Conservation (phyloP, 2,329 filamentous ascomycete genomes). For the Ustulina deusta region DNA sequence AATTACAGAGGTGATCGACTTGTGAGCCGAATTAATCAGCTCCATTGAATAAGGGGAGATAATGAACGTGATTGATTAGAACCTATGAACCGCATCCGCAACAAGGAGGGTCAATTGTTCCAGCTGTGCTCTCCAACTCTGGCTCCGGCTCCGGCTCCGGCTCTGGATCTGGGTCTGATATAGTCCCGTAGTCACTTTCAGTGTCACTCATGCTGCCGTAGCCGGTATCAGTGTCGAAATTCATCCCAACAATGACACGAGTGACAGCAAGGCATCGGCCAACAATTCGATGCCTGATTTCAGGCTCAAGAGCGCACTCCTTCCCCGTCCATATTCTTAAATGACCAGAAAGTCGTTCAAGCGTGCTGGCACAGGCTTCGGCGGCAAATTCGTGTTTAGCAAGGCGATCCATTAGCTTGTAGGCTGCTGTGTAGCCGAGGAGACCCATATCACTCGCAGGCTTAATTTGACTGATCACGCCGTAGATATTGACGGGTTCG, state of each 20-base stretch:
- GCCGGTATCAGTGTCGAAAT: conserved; percentile 65
- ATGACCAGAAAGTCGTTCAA: conserved; percentile 69
- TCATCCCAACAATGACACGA: conserved; percentile 69
- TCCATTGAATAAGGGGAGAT: conserved; percentile 9
- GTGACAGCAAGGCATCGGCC: conserved; percentile 67
- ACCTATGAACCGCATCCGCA: conserved; percentile 33
- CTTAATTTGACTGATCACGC: conserved; percentile 60
- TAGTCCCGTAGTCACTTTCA: conserved; percentile 34
- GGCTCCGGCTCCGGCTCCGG: conserved; percentile 12
- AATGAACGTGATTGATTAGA: conserved; percentile 1
- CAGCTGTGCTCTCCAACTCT: conserved; percentile 21
- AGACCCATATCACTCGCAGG: conserved; percentile 62
- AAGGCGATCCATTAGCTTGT: conserved; percentile 68
- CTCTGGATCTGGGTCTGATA: conserved; percentile 28
- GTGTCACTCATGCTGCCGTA: conserved; percentile 61
- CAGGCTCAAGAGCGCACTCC: conserved; percentile 62
- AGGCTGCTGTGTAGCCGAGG: conserved; percentile 69
- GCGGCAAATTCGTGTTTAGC: conserved; percentile 60
- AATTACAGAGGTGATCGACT: conserved; percentile 21
- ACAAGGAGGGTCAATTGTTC: conserved; percentile 14
- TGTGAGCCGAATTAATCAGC: conserved; percentile 6
- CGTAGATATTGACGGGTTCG: conserved; percentile 61
- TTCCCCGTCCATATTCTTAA: conserved; percentile 71
- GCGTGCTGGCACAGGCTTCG: conserved; percentile 59
- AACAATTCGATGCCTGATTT: conserved; percentile 66